phyloP scores from a whole-genome alignment of 805 yeast species.

The Schwanniomyces occidentalis region DNA sequence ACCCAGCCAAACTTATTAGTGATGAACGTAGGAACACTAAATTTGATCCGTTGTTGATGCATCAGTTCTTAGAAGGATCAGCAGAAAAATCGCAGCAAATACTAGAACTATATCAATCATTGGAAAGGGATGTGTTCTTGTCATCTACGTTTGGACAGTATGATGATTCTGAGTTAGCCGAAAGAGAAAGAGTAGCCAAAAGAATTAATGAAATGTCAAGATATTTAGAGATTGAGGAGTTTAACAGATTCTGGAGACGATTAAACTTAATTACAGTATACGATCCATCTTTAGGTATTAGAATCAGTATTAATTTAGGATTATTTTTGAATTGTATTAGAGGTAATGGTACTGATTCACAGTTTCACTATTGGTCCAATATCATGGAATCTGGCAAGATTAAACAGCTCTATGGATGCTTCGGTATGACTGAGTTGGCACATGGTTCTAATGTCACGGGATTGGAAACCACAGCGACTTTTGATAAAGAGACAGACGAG shows the following conservation, averaged over 20 bases:
- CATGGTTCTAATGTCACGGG: conserved; percentile 93
- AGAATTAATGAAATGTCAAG: conserved; percentile 32
- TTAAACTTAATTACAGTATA: conserved; percentile 28
- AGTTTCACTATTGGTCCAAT: conserved; percentile 33
- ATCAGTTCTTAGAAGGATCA: conserved; percentile 24
- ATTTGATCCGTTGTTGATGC: conserved; percentile 23
- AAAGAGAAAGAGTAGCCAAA: conserved; percentile 30
- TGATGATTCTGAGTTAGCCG: conserved; percentile 27
- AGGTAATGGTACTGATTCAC: conserved; percentile 37
- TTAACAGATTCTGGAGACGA: conserved; percentile 28
- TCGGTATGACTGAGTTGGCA: conserved; percentile 86
- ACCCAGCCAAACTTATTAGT: conserved; percentile 20
- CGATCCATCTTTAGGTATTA: conserved; percentile 33
- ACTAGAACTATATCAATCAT: conserved; percentile 26
- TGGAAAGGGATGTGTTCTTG: conserved; percentile 36
- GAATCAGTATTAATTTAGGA: conserved; percentile 34
- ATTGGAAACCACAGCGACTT: conserved; percentile 83
- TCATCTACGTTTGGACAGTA: conserved; percentile 25
- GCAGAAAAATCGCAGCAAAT: conserved; percentile 24
- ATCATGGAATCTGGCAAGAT: conserved; percentile 29
- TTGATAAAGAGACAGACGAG: conserved; percentile 59
- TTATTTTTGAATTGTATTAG: conserved; percentile 32
- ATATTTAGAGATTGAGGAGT: conserved; percentile 30
- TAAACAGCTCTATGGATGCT: conserved; percentile 64
- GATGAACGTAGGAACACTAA: conserved; percentile 18